Evolutionary conservation across 305 asterid genomes (phyloP).

Genomic region (Striga hermonthica): DNA sequence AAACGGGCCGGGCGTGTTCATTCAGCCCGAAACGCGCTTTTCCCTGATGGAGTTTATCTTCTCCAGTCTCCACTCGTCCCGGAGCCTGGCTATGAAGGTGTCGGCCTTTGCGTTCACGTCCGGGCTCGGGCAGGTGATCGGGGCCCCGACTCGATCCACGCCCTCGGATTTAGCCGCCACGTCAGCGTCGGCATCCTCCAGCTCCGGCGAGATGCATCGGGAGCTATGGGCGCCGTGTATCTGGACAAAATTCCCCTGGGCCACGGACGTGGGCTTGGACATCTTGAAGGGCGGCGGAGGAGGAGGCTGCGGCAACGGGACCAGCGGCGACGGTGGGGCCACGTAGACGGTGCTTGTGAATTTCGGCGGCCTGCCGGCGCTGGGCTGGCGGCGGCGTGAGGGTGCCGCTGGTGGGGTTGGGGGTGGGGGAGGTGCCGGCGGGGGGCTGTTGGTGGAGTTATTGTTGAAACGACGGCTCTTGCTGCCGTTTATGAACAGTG

Average conservation of each 20-base stretch:
- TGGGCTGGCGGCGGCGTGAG: slow-evolving; percentile 27
- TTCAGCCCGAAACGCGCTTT: slow-evolving; percentile 36
- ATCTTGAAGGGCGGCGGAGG: slow-evolving; percentile 75
- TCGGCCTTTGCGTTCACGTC: slow-evolving; percentile 80
- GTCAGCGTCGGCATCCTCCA: slow-evolving; percentile 55
- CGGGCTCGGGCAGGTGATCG: slow-evolving; percentile 78
- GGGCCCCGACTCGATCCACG: slow-evolving; percentile 50
- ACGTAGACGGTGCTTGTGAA: slow-evolving; percentile 47
- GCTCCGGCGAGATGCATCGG: slow-evolving; percentile 66
- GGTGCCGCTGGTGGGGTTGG: slow-evolving; percentile 36
- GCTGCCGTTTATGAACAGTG: slow-evolving; percentile 53
- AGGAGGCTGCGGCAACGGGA: slow-evolving; percentile 61
- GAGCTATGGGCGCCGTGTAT: slow-evolving; percentile 60
- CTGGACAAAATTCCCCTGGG: slow-evolving; percentile 55
- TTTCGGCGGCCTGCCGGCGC: slow-evolving; percentile 56
- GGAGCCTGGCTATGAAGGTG: slow-evolving; percentile 66
- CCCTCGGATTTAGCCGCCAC: slow-evolving; percentile 51
- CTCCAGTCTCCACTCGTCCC: slow-evolving; percentile 77
- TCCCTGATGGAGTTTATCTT: slow-evolving; percentile 59
- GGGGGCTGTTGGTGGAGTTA: slow-evolving; percentile 26
- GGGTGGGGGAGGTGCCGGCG: slow-evolving; percentile 48
- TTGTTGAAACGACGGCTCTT: slow-evolving; percentile 53
- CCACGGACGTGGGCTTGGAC: slow-evolving; percentile 47
- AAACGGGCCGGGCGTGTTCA: not conserved
- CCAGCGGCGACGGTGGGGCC: slow-evolving; percentile 64